These are phyloP conservation scores for Coemansia sp. DNA, from an alignment of 192 early-diverging fungal species.

Conservation along the genomic window DNA sequence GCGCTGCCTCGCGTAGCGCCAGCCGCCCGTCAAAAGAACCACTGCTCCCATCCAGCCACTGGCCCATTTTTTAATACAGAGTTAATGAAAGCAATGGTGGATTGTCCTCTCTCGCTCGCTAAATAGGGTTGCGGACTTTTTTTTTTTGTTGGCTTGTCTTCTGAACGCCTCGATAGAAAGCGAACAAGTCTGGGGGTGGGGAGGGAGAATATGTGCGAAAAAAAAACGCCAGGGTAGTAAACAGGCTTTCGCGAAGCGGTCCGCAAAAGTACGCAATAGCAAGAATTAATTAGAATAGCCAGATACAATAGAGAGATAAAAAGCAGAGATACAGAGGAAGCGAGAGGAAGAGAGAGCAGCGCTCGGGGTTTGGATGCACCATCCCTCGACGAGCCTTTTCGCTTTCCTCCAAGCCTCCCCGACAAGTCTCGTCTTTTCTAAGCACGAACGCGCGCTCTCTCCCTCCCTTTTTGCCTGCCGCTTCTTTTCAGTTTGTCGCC, in stretches of 20 bases:
- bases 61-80: neutral
- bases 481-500: no score
- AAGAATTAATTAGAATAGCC: no score
- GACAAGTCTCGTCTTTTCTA: neutral
- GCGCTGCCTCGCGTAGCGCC: slow-evolving; percentile 18
- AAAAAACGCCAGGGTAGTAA: neutral
- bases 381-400: neutral
- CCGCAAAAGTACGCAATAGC: neutral
- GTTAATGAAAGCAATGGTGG: neutral
- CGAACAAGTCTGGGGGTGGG: neutral
- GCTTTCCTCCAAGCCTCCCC: neutral
- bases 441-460: no score
- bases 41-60: neutral
- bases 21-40: neutral
- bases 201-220: neutral
- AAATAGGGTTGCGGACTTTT: neutral
- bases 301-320: neutral
- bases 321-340: neutral
- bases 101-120: neutral
- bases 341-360: neutral
- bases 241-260: neutral
- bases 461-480: neutral
- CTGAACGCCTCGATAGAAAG: slow-evolving; percentile 6
- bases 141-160: no score
- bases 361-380: neutral